A percentile compares a stretch with the other conserved stretches of the same genome.
Evolutionary conservation across 2,329 filamentous ascomycete genomes (phyloP).

Genomic region (Pleochaeta shiraiana): DNA sequence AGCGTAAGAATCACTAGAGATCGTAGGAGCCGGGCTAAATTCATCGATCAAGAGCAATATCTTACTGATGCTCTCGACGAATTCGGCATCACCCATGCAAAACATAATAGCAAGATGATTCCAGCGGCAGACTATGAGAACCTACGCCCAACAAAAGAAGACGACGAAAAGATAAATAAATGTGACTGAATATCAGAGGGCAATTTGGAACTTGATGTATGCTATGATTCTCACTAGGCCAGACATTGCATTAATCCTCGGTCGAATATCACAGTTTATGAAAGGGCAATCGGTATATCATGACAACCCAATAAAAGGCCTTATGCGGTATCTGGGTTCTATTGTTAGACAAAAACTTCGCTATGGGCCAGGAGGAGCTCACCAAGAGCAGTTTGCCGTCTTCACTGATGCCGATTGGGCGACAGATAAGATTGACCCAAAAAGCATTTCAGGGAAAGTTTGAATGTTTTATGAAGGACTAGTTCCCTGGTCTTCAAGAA

Average conservation of each 20-base stretch:
- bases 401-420: no score
- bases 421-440: no score
- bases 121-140: not conserved
- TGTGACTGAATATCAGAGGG: not conserved
- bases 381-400: not conserved
- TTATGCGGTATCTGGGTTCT: not conserved
- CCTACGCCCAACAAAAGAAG: not conserved
- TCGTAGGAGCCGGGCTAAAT: not conserved
- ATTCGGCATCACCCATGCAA: not conserved
- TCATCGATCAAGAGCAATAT: constrained; percentile 1
- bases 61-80: not conserved
- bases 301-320: not conserved
- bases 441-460: not conserved
- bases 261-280: not conserved
- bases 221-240: not conserved
- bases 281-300: not conserved
- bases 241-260: not conserved
- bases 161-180: not conserved
- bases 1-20: not conserved
- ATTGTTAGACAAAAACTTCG: not conserved
- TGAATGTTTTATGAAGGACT: not conserved
- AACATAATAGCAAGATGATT: not conserved
- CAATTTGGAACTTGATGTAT: not conserved
- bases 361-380: not conserved
- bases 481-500: not conserved